phyloP scores from a whole-genome alignment of 208 protist species.

The Leishmania major region DNA sequence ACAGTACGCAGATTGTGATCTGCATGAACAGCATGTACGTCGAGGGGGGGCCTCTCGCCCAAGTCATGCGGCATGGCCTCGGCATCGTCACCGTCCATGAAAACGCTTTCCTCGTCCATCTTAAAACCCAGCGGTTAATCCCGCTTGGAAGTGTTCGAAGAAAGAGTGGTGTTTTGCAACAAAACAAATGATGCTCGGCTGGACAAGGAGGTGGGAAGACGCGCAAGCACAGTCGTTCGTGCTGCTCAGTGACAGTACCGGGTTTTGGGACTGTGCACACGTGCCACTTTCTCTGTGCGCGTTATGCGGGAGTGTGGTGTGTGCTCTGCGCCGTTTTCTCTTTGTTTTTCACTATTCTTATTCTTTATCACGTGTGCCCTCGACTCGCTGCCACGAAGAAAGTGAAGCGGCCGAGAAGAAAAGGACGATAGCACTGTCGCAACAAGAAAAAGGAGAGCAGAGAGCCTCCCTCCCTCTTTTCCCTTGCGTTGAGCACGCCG shows the following conservation, averaged over 20 bases:
- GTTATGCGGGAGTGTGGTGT: background rate
- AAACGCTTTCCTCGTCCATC: constrained; percentile 43
- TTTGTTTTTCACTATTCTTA: background rate
- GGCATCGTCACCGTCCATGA: constrained; percentile 13
- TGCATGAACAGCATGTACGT: constrained; percentile 11
- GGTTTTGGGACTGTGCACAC: background rate
- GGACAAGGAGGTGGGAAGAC: background rate
- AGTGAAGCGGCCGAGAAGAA: too few species aligned
- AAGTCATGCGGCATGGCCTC: background rate
- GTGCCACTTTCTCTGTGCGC: background rate
- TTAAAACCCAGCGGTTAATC: background rate
- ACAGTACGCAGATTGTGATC: background rate
- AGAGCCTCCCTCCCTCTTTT: background rate
- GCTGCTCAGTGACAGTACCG: background rate
- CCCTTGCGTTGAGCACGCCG: background rate
- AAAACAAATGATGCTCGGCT: background rate
- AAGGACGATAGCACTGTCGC: background rate
- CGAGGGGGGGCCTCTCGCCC: constrained; percentile 16
- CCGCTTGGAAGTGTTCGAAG: background rate
- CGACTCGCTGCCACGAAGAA: background rate
- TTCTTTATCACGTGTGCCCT: background rate
- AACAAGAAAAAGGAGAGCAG: background rate
- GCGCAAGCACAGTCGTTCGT: background rate
- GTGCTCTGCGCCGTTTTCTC: background rate
- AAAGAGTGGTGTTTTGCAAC: background rate